Evolutionary conservation across 2,329 filamentous ascomycete species (phyloP), one percentile per base, ranked within the genome.

Genomic region (Talaromyces sp.): DNA sequence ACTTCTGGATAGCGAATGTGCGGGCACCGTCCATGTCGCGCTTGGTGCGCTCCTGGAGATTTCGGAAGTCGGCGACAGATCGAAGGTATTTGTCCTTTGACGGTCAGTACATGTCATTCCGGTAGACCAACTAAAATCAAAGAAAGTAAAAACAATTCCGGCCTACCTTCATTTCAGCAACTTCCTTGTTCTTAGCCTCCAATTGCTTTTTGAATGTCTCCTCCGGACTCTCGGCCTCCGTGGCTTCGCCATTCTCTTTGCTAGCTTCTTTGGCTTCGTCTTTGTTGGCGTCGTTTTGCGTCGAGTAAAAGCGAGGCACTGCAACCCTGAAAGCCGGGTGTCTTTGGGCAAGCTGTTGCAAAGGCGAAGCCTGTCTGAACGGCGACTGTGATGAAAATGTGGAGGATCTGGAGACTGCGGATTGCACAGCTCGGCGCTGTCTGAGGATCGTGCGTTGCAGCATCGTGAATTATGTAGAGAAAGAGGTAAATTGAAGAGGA

Each of bases 11-110:
- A 70, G 93, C 94, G 70, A 96, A 99, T 78, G 96, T 90, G 69
- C 88, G 88, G 21, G 93, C 91, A 21, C 85, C 79, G 77, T 94
- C 90, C 74, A 95, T 88, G 68, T 99, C 94, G 72, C 94, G 91
- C 75, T 88, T 85, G 50, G 91, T 96, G 72, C 94, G 91, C 72
- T 97, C 91, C 81, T 97, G 93, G 56, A 99, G 89, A 80, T 97
- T 99, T 74, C 91, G 91, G 85, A 95, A 97, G 71, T 99, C 94
- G 78, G 94, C 94, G 65, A 97, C 87, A 59, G 90, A 89, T 74
- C 94, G 93, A 65, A 97, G 85, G 78, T 92, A 95, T 81, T 92
- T 94, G 79, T 97, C 94, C 94, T 97, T 26, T 3, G 27, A 14
- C 10, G 19, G n/a, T 35, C 26, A 35, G 56, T 48, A 17, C 35